Base-by-base conservation (phyloP, 78 protist genomes). In the Dictyostelium citrinum region DNA sequence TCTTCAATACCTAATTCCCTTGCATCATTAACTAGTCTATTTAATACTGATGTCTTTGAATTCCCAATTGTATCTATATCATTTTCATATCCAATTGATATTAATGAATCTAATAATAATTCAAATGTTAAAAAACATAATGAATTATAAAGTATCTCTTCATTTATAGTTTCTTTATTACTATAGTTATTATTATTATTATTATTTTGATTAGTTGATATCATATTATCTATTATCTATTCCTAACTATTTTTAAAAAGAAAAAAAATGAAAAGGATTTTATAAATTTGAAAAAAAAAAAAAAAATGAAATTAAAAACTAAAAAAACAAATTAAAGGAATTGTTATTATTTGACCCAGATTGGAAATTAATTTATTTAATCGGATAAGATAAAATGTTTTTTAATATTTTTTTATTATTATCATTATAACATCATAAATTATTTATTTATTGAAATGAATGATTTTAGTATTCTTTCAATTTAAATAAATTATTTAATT, bases 1-100 rank as follows among this genome's bases (percentile, higher is more conserved):
- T 49, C 49, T 22, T 84, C 91, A 55, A 84, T 74, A 37, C 91
- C 91, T 1, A 84, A 20, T 37, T 84, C 76, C 37, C 91, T 71
- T 51, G 46, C 20, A 12, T 84, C 79, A 24, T 84, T 79, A 7
- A 84, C 46, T 17, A 71, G 27, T 41, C 58, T 75, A n/a, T 43
- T 43, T 3, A 41, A n/a, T 41, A 75, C 29, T 3, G 16, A 43
- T 35, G 58, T 41, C 24, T 75, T 75, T 20, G 33, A n/a, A n/a
- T 39, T 75, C 1, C 81, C 81, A n/a, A 75, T n/a, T 41, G 17
- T 5, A 9, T 43, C 61, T n/a, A 75, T 75, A 75, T 75, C 81
- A 41, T 75, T 75, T 75, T 39, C 81, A 75, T 75, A 75, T 75
- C 81, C 81, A n/a, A 75, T 75, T 11, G 49, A 35, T 39, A 75